Conservation (phyloP, 768 basidiomycete species). For the Amanita rubescens region DNA sequence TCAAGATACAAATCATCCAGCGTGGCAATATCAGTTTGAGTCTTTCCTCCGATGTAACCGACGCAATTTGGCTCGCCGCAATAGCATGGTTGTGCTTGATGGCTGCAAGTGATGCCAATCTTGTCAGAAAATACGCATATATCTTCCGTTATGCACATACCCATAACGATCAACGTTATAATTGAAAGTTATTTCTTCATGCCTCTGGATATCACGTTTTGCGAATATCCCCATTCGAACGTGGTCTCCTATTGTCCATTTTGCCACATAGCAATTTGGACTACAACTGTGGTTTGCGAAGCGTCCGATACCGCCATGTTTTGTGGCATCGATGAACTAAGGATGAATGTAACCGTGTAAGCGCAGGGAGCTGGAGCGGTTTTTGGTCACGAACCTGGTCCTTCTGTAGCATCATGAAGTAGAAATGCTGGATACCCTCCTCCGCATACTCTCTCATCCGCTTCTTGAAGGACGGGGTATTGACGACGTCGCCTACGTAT, state of each 20-base stretch:
- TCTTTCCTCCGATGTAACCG: conserved; percentile 96
- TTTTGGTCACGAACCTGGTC: conserved; percentile 64
- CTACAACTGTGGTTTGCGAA: conserved; percentile 98
- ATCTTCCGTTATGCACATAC: conserved; percentile 35
- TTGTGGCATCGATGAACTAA: conserved; percentile 97
- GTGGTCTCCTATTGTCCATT: conserved; percentile 88
- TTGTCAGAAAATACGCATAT: conserved; percentile 1
- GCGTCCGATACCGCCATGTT: conserved; percentile 91
- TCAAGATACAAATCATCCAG: conserved; percentile 96
- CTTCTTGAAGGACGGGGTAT: conserved; percentile 78
- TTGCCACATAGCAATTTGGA: conserved; percentile 96
- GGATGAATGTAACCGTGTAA: background rate
- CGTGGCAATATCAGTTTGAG: conserved; percentile 89
- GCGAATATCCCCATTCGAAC: conserved; percentile 98
- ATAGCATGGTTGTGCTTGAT: conserved; percentile 91
- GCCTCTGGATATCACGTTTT: conserved; percentile 63
- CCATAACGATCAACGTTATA: conserved; percentile 99
- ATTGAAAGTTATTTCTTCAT: conserved; percentile 96
- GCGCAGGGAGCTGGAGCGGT: background rate
- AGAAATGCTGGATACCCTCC: conserved; percentile 93
- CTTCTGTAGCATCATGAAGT: conserved; percentile 99
- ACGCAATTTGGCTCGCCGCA: conserved; percentile 95
- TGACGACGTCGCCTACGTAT: conserved; percentile 95
- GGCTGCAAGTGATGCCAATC: conserved; percentile 36
- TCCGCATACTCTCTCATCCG: conserved; percentile 91